These are phyloP conservation scores for Lasiodiplodia sp. DNA, from an alignment of 2,329 filamentous ascomycete species.

Conservation along the genomic window DNA sequence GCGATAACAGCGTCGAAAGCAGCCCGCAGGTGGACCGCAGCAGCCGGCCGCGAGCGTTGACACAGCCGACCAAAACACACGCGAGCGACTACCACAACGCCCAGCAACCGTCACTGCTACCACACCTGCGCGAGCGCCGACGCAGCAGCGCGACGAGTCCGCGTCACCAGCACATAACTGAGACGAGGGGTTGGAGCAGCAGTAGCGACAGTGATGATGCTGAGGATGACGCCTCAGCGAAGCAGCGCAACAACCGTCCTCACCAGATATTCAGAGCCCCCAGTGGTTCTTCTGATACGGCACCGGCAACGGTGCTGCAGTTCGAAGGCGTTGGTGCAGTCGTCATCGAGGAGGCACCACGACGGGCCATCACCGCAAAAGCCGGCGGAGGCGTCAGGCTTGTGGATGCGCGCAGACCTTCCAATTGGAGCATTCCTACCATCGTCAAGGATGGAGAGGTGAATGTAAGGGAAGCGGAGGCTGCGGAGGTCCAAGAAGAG, in stretches of 20 bases:
- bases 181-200: slow-evolving; percentile 12
- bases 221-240: not conserved
- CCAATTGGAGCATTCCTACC: not conserved
- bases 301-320: slow-evolving; percentile 8
- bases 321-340: slow-evolving; percentile 21
- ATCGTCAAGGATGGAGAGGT: slow-evolving; percentile 2
- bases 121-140: slow-evolving; percentile 1
- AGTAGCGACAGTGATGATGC: not conserved
- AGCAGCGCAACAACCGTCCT: not conserved
- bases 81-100: not conserved
- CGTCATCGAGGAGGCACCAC: slow-evolving; percentile 25
- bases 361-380: slow-evolving; percentile 11
- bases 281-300: not conserved
- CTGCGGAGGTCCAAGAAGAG: not conserved
- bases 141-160: slow-evolving; percentile 6
- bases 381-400: slow-evolving; percentile 22
- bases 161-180: slow-evolving; percentile 3
- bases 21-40: not conserved
- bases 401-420: slow-evolving; percentile 13
- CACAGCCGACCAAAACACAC: not conserved
- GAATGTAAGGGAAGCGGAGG: not conserved
- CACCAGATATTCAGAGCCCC: not conserved
- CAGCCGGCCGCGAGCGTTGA: slow-evolving; percentile 3
- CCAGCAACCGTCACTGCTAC: not conserved
- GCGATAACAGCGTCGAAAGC: slow-evolving; percentile 3